Base-by-base conservation (phyloP, 2,329 filamentous ascomycete genomes). In the Penicillium sp. region DNA sequence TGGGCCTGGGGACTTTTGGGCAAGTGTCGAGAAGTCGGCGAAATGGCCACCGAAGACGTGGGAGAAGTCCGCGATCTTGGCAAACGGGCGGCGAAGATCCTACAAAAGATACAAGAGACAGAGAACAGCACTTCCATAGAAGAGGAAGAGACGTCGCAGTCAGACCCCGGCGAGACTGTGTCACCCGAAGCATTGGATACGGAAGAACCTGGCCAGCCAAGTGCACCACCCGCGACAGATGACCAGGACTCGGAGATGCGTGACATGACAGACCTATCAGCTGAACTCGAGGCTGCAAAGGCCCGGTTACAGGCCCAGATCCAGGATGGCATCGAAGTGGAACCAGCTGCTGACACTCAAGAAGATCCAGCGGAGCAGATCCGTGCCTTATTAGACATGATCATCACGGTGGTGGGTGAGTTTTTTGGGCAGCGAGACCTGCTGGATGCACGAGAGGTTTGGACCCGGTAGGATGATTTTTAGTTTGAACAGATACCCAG, bases 1-100 rank as follows among this genome's bases (percentile, higher is more conserved):
- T 96, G 90, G 90, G 70, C 85, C 3, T 95, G 88, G 89, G 80
- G 83, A 0, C 64, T 95, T 40, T 69, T 95, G 30, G 86, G 84
- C 2, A 76, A 80, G 40, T 73, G 90, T 41, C 81, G 84, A 0
- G 84, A 85, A 23, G 68, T 78, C 7, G 87, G 87, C 1, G 80
- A 85, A 60, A 68, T 95, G 59, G 77, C 79, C 44, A 83, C 85
- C 46, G 76, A 79, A 29, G 84, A 92, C 55, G 77, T 94, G 20
- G 82, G 80, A 4, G 78, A 80, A 54, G 69, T 95, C 17, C 74
- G 90, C 34, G 85, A 92, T 41, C 61, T 96, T 22, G 88, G 84
- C 0, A 86, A 87, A 62, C 76, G 80, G 47, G 87, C 87, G 0
- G 78, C 72, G 67, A 75, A 44, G 65, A 70, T 50, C 57, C 37